These are phyloP conservation scores for Colletotrichum sp. DNA, from an alignment of 2,329 filamentous ascomycete genomes.

Conservation along the genomic window DNA sequence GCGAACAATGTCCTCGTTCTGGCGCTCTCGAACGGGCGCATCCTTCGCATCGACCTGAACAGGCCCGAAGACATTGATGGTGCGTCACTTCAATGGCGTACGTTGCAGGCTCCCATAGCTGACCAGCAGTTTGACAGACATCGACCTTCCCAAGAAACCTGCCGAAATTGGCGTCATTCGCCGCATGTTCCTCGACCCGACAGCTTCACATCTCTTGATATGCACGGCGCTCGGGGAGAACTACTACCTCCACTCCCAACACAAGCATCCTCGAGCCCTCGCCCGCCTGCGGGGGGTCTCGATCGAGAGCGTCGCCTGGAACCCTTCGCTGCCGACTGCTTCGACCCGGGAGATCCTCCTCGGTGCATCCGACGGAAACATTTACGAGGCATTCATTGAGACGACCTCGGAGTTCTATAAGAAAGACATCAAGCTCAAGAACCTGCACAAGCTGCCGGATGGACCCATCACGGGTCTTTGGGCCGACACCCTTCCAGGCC, in stretches of 20 bases:
- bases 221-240: constrained; percentile 93
- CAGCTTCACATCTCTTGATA: constrained; percentile 91
- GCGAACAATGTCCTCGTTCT: constrained; percentile 96
- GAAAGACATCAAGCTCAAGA: constrained; percentile 88
- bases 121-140: constrained; percentile 68
- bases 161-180: constrained; percentile 91
- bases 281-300: constrained; percentile 83
- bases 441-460: constrained; percentile 81
- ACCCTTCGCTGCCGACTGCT: constrained; percentile 87
- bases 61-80: constrained; percentile 94
- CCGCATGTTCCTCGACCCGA: constrained; percentile 96
- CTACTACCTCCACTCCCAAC: constrained; percentile 97
- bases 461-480: constrained; percentile 86
- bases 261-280: constrained; percentile 82
- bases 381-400: constrained; percentile 96
- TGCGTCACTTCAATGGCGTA: constrained; percentile 38
- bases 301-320: constrained; percentile 94
- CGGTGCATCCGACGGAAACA: constrained; percentile 89
- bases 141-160: constrained; percentile 93
- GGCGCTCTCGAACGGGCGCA: constrained; percentile 88
- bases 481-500: constrained; percentile 75
- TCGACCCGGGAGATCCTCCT: constrained; percentile 94
- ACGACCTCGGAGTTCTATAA: constrained; percentile 94
- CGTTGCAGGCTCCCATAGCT: not conserved
- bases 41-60: constrained; percentile 92